Percentiles rank a stretch among this genome's conserved stretches.
Evolutionary conservation across 2,329 filamentous ascomycete species (phyloP).

Genomic region (Blastomyces parvus): DNA sequence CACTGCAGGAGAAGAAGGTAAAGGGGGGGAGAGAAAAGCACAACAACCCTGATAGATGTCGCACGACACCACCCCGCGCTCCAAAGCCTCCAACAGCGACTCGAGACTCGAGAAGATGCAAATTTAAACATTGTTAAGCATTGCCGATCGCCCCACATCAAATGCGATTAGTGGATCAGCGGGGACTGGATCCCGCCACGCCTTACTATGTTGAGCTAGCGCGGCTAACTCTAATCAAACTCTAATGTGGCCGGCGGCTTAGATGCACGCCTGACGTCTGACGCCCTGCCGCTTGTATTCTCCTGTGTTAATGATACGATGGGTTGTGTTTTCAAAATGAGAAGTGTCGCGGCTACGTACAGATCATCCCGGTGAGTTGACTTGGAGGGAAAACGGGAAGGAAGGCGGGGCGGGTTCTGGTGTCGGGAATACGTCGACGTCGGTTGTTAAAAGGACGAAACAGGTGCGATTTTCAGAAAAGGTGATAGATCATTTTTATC

Average conservation of each 20-base stretch:
- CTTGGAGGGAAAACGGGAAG: neutral
- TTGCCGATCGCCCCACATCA: neutral
- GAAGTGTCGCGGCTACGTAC: neutral
- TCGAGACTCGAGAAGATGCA: too few species aligned
- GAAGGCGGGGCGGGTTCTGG: neutral
- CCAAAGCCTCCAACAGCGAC: neutral
- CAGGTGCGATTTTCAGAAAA: neutral
- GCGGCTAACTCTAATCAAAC: neutral
- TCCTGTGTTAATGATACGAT: too few species aligned
- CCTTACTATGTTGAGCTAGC: neutral
- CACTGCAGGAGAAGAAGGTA: neutral
- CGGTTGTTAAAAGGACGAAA: neutral
- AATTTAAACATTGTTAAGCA: constrained; percentile 7
- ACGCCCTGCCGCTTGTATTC: too few species aligned
- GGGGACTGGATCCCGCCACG: neutral
- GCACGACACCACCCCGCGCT: neutral
- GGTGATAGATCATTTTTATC: neutral
- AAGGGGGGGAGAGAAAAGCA: too few species aligned
- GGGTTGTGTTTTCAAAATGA: neutral
- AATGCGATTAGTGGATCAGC: neutral
- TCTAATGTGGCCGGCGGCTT: neutral
- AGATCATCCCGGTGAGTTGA: neutral
- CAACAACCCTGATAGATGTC: neutral
- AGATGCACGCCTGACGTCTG: too few species aligned
- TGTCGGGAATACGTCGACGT: neutral